Evolutionary conservation across 352 stramenopile species (phyloP), one percentile per base, ranked within the genome.

Genomic region (Pythium volutum): DNA sequence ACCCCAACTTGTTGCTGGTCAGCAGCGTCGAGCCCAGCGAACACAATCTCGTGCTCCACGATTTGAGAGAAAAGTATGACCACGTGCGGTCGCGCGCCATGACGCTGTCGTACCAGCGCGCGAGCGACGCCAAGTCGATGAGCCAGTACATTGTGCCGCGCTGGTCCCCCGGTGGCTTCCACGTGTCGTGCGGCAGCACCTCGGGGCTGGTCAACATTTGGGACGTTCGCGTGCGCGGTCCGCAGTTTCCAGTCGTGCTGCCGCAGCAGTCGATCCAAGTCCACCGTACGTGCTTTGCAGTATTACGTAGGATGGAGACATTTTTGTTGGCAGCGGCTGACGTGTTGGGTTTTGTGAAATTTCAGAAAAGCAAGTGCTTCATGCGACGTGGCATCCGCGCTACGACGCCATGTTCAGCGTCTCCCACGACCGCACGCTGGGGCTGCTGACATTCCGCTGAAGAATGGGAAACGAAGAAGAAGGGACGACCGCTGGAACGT

Each of bases 401-500:
- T 84, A 95, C 72, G 83, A 95, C 59, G 86, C 82, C 50, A 85
- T 95, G 67, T 88, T 95, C 62, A 95, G 73, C 11, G 79, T 95
- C 67, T 95, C 86, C 5, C 75, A 88, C 67, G 86, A 95, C 50
- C 80, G 86, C 50, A 88, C 74, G 12, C 71, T 95, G 23, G 86
- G 86, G 4, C 54, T 93, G 48, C 59, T 92, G 20, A 92, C 83
- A 31, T 95, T 93, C 60, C 77, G 77, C 27, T 64, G 34, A 29
- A 59, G 48, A 22, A 52, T 3, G 16, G 51, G 23, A 52, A 20
- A 52, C 3, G 46, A 52, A 52, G 46, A 59, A 49, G 39, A 4
- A 43, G 29, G 26, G 36, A 42, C 36, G 6, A 16, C 11, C 5
- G 5, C 36, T 4, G 11, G 36, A 42, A 42, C 36, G 36, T 42